Conservation (phyloP, 208 protist species). For the Acanthamoeba lenticulata region DNA sequence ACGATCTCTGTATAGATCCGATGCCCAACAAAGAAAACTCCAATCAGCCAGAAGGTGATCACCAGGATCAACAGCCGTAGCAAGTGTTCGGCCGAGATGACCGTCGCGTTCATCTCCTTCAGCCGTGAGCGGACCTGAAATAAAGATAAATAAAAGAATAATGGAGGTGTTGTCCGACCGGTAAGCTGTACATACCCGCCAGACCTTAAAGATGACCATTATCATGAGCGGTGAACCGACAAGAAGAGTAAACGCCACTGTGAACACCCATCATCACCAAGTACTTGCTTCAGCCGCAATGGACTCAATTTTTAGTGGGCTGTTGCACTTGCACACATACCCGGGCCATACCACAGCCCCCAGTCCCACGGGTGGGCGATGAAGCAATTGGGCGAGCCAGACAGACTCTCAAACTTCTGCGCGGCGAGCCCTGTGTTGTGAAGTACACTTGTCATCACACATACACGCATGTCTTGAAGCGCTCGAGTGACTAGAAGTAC, state of each 20-base stretch:
- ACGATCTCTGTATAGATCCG: neutral
- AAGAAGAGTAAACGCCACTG: constrained; percentile 1
- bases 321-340: too few species aligned
- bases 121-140: neutral
- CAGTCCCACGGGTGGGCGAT: neutral
- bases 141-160: neutral
- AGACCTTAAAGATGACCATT: constrained; percentile 1
- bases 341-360: constrained; percentile 19
- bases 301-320: too few species aligned
- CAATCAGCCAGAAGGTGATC: neutral
- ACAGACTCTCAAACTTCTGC: neutral
- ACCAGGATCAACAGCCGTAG: neutral
- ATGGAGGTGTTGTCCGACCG: neutral
- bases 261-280: neutral
- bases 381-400: neutral
- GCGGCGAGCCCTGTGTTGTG: neutral
- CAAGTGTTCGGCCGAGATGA: neutral
- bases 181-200: neutral
- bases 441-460: neutral
- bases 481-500: too few species aligned
- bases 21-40: neutral
- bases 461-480: too few species aligned
- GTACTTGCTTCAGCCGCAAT: too few species aligned
- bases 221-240: neutral
- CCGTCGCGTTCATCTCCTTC: neutral